Evolutionary conservation across 257 asterid genomes (phyloP), one percentile per base, ranked within the genome.

Genomic region (Ocimum tenuiflorum): DNA sequence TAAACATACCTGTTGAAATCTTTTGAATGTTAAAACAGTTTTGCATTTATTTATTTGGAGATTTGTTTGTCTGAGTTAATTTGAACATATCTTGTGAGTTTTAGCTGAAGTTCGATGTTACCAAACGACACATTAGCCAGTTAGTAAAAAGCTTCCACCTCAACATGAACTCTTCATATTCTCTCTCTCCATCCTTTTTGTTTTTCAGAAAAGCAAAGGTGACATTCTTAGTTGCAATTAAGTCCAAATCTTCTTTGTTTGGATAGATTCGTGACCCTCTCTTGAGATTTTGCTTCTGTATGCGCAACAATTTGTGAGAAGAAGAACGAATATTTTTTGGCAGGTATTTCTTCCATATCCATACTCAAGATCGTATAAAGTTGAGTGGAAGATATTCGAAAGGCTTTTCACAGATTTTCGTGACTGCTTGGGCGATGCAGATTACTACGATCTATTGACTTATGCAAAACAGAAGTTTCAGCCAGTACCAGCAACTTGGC

Each of bases 341-440:
- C 83, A 87, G 95, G 84, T 83, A 5, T 81, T 81, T 72, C 62
- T 87, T 47, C 75, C 86, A 6, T 79, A 77, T 77, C 95, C 92
- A 39, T 85, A 87, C 69, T 74, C 92, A 4, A 81, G 87, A 69
- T 83, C 90, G 20, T 83, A 76, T 78, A 78, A 80, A 76, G 91
- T 87, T 12, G 86, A 81, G 76, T 81, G 88, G 86, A 82, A 80
- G 79, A 81, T 87, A 51, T 87, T 85, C n/a, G 91, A 87, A 60
- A 79, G 87, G 74, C 81, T 87, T 15, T 82, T 85, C 48, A 85
- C 88, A 13, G 94, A 83, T 71, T 81, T 88, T 51, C 86, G 94
- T 0, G 91, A 88, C 76, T 83, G 91, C 81, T 72, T 88, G 71
- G 56, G 45, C 36, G 71, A 73, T 61, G 64, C 52, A n/a, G 94